phyloP scores from a whole-genome alignment of 345 rosid species.

The Citrus sinensis region DVS_A1.0 CM039168.1:29841501-29842000 shows the following conservation, averaged over 20 bases:
- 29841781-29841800: background rate
- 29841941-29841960: constrained; percentile 48
- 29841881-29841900: background rate
- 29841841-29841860: background rate
- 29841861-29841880: background rate
- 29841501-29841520: background rate
- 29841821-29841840: background rate
- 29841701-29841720: constrained; percentile 48
- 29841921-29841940: constrained; percentile 48
- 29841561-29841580: background rate
- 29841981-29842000: constrained; percentile 67
- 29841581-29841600: background rate
- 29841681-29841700: constrained; percentile 71
- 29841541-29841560: background rate
- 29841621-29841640: background rate
- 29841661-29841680: constrained; percentile 56
- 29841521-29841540: background rate
- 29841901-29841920: background rate
- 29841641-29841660: constrained; percentile 21
- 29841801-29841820: background rate
- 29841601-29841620: background rate
- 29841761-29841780: constrained; percentile 51
- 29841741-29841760: constrained; percentile 67
- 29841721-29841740: constrained; percentile 65
- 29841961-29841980: constrained; percentile 81